Evolutionary conservation across 768 basidiomycete species (phyloP), one percentile per base, ranked within the genome.

Genomic region (Panaeolus papilionaceus): DNA sequence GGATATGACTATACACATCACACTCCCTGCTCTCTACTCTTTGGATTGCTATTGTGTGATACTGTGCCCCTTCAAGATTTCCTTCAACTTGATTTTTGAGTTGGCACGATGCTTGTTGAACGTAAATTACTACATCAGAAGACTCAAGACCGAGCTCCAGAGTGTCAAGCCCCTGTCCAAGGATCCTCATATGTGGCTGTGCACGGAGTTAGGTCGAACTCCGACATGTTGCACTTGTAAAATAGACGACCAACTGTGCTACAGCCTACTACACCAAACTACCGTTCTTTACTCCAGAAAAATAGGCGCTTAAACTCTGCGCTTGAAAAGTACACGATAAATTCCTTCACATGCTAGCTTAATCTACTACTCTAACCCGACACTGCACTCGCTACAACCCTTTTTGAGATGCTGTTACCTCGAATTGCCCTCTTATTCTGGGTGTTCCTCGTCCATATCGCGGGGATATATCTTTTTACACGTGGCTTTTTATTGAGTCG

Each of bases 381-480:
- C 28, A 58, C 33, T 5, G 33, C 33, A 47, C 26, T 33, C 28
- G 28, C 26, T 28, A 58, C 10, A 12, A 9, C 4, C n/a, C 20
- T 49, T 49, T 58, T 37, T 28, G 54, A 33, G 54, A 58, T 58
- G 54, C 12, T 58, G 54, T 37, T 58, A n/a, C 54, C 54, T 58
- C 54, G 54, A 37, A 58, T 73, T 45, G 49, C 62, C 10, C 70
- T 74, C 45, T 75, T 92, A 14, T 66, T 86, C 64, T 91, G 88
- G 86, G 79, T 95, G 26, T 82, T 84, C 66, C 78, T 88, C 61
- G 76, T 93, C 33, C 96, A 98, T 71, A 72, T 90, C 54, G 83
- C 89, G 33, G 95, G 92, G 14, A 88, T 99, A 33, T 94, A 92
- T 76, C 88, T 97, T 64, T 99, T 98, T 79, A 94, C 93, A 0